Evolutionary conservation across 2,329 filamentous ascomycete genomes (phyloP), one percentile per base, ranked within the genome.

Genomic region (Colletotrichum ledebouriae): DNA sequence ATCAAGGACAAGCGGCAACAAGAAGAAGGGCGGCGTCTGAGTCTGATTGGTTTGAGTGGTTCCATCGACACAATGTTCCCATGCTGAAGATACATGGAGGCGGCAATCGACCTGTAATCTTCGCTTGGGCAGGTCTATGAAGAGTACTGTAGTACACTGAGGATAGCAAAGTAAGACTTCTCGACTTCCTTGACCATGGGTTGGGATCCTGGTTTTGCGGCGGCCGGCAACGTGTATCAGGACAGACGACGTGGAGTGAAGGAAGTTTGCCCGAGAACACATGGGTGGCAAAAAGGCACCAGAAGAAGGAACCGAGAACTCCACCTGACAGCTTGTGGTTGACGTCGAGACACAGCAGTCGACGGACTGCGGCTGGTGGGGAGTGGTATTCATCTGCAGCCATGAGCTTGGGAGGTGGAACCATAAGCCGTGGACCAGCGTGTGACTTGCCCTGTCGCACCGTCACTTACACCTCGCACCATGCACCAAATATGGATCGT

Each of bases 371-470:
- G 34, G 59, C 44, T 37, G 50, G 53, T 49, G 65, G 61, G 49
- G 41, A 68, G 47, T 59, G 61, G 44, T 20, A 53, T 62, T 42
- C 53, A 25, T 53, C 49, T 56, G 55, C 55, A 59, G 61, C 47
- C 25, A 9, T 56, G 55, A 59, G 55, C 34, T 49, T 60, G 61
- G 66, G 56, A 60, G 34, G 55, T 68, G 65, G 55, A 59, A 39
- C 60, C 60, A 68, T 22, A 33, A 37, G 47, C 47, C 47, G 29
- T 44, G 11, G 37, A 25, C 37, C 33, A 44, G 29, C 17, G 25
- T 13, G 42, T 56, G 6, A 37, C n/a, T 29, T n/a, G 5, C 11
- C 47, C 47, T 39, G 39, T 55, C 53, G 37, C 33, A 53, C 58
- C 58, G 33, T 59, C 44, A 59, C 56, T 57, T 53, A 39, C 63